A percentile compares a stretch with the other conserved stretches of the same genome.
Conservation (phyloP, 2,329 filamentous ascomycete species). For the Trichoderma breve region DNA sequence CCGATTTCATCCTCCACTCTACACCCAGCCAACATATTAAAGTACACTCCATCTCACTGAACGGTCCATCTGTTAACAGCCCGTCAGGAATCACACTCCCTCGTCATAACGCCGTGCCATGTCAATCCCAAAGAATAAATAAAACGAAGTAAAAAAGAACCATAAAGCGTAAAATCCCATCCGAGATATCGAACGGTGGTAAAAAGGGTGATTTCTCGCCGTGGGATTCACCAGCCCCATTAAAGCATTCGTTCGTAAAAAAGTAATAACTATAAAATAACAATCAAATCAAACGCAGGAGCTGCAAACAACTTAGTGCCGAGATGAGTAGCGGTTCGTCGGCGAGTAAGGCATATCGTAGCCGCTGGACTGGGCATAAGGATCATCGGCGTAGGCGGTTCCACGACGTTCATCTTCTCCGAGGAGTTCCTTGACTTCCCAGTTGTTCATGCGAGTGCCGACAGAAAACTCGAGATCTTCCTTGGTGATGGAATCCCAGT, state of each 20-base stretch:
- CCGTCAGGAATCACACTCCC: constrained; percentile 14
- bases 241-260: background rate
- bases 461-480: constrained; percentile 99
- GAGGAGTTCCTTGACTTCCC: constrained; percentile 93
- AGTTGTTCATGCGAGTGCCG: constrained; percentile 91
- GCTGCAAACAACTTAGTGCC: constrained; percentile 39
- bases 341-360: constrained; percentile 55
- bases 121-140: constrained; percentile 21
- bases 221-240: background rate
- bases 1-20: background rate
- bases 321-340: constrained; percentile 44
- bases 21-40: background rate
- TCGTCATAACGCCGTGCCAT: constrained; percentile 27
- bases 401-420: constrained; percentile 75
- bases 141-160: constrained; percentile 3
- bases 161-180: constrained; percentile 20
- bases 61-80: background rate
- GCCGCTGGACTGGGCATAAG: constrained; percentile 55
- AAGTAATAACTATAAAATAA: background rate
- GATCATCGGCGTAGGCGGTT: constrained; percentile 70
- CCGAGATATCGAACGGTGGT: background rate
- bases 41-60: background rate
- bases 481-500: constrained; percentile 98
- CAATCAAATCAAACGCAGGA: constrained; percentile 17
- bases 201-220: background rate